Percentiles rank a stretch among this genome's conserved stretches.
phyloP scores from a whole-genome alignment of 2,329 filamentous ascomycete genomes.

The Apiospora pterosperma region DNA sequence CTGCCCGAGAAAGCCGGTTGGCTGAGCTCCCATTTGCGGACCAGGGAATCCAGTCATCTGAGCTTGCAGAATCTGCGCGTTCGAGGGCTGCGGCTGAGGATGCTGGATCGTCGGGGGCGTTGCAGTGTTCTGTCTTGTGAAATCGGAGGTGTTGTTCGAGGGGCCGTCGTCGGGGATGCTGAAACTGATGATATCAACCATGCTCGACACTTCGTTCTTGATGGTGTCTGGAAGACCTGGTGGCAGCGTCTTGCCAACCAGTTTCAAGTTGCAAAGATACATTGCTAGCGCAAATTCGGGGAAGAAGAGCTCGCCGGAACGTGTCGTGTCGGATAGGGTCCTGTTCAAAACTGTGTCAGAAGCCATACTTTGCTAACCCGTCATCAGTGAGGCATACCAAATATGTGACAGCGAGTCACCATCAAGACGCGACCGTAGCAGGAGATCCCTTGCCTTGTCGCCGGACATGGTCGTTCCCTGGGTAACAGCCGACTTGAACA shows the following conservation, averaged over 20 bases:
- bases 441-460: constrained; percentile 85
- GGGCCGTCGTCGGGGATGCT: constrained; percentile 73
- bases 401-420: constrained; percentile 89
- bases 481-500: constrained; percentile 94
- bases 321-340: constrained; percentile 92
- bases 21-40: constrained; percentile 46
- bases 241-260: constrained; percentile 83
- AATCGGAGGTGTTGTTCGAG: constrained; percentile 66
- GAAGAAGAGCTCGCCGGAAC: constrained; percentile 92
- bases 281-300: constrained; percentile 97
- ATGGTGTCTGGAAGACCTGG: constrained; percentile 74
- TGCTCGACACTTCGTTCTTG: constrained; percentile 95
- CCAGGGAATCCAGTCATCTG: constrained; percentile 67
- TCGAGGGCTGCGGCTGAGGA: constrained; percentile 73
- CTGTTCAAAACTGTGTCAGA: constrained; percentile 39
- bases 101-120: constrained; percentile 59
- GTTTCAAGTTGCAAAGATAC: constrained; percentile 94
- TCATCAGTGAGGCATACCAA: constrained; percentile 54
- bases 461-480: constrained; percentile 82
- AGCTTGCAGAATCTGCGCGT: constrained; percentile 57
- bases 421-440: constrained; percentile 83
- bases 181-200: constrained; percentile 99
- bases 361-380: not conserved
- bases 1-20: constrained; percentile 56
- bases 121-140: constrained; percentile 52